Evolutionary conservation across 345 rosid genomes (phyloP).

Genomic region (Salix suchowensis): DNA sequence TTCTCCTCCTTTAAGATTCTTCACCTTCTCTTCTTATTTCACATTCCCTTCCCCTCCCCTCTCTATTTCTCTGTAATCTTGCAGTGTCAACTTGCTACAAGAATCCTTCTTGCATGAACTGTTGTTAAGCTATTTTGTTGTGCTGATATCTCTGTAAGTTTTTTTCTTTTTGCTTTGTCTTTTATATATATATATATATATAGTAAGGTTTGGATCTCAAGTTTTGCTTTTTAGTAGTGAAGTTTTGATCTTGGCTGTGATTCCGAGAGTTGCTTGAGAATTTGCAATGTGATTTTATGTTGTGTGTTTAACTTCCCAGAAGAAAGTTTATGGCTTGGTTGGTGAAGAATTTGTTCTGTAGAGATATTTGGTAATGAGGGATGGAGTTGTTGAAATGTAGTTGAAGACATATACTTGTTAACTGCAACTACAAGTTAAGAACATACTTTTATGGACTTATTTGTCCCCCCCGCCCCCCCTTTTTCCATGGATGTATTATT

Average conservation of each 20-base stretch:
- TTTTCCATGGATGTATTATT: neutral
- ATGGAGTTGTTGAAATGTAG: neutral
- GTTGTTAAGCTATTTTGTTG: neutral
- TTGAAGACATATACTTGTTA: neutral
- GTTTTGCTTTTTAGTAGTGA: neutral
- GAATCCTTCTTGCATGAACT: neutral
- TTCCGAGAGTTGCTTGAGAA: neutral
- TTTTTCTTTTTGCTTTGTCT: neutral
- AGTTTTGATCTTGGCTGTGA: neutral
- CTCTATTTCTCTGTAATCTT: neutral
- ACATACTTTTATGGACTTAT: neutral
- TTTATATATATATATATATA: neutral
- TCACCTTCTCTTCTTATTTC: neutral
- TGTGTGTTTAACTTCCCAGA: neutral
- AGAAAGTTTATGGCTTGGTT: neutral
- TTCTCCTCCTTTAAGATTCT: slow-evolving; percentile 1
- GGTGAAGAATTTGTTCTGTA: neutral
- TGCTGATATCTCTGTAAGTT: slow-evolving; percentile 8
- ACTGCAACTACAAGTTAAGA: neutral
- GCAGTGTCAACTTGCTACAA: neutral
- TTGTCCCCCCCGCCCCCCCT: neutral
- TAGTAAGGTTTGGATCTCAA: neutral
- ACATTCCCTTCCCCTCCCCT: neutral
- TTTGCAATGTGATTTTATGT: neutral
- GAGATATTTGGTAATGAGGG: neutral